Evolutionary conservation across 306 rosid species (phyloP).

Genomic region (Gastrolobium bilobum): DNA sequence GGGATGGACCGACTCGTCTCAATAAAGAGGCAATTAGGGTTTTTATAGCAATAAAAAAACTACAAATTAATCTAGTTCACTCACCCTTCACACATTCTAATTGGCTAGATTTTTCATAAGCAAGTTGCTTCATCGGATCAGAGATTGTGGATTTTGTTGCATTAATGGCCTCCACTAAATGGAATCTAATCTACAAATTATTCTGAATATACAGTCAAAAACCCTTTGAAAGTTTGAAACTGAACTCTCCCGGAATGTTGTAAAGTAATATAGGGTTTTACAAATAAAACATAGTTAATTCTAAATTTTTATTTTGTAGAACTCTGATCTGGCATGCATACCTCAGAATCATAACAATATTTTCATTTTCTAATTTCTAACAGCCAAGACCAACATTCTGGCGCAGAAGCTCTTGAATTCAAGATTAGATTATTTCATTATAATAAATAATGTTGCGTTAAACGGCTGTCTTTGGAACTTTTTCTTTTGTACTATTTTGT

Average conservation of each 20-base stretch:
- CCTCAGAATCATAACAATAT: slow-evolving; percentile 17
- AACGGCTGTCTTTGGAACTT: not conserved
- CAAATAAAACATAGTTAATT: slow-evolving; percentile 29
- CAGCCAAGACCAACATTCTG: not conserved
- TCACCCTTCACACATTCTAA: not conserved
- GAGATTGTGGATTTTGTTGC: slow-evolving; percentile 2
- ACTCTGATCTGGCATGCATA: slow-evolving; percentile 20
- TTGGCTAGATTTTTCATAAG: not conserved
- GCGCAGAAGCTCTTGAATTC: not conserved
- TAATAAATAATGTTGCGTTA: not conserved
- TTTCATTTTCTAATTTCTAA: slow-evolving; percentile 24
- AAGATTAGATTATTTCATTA: slow-evolving; percentile 3
- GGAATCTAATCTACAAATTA: slow-evolving; percentile 7
- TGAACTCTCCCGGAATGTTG: not conserved
- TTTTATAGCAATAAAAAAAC: too few relatives aligned
- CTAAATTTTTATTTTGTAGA: slow-evolving; percentile 2
- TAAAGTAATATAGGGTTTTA: slow-evolving; percentile 24
- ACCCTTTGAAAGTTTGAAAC: slow-evolving; percentile 6
- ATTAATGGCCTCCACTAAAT: not conserved
- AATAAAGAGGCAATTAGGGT: too few relatives aligned
- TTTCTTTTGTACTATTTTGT: slow-evolving; percentile 7
- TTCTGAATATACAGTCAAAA: not conserved
- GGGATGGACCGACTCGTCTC: too few relatives aligned
- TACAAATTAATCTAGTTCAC: not conserved
- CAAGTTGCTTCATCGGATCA: not conserved